Evolutionary conservation across 441 rosid species (phyloP).

Genomic region (Rhodomyrtus psidioides): DNA sequence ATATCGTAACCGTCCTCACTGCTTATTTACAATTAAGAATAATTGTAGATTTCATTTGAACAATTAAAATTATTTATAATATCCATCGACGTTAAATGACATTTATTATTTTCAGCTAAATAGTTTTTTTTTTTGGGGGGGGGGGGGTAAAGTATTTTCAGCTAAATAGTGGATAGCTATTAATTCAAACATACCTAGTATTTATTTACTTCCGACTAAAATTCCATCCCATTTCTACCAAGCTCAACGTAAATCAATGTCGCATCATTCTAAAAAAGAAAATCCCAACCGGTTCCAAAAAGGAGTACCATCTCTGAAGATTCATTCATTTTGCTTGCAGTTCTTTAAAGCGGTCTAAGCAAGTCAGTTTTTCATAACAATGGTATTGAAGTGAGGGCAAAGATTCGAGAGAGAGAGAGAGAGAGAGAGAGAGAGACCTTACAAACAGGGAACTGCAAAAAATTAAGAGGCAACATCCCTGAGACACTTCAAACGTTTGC

Average conservation of each 20-base stretch:
- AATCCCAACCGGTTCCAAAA: not conserved
- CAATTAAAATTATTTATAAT: too few relatives aligned
- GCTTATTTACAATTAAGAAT: too few relatives aligned
- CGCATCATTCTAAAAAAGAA: not conserved
- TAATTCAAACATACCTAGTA: too few relatives aligned
- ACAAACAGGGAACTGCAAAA: not conserved
- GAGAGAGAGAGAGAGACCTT: not conserved
- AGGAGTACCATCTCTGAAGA: not conserved
- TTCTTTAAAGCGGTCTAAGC: not conserved
- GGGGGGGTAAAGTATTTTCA: too few relatives aligned
- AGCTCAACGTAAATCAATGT: not conserved
- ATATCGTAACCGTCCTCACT: too few relatives aligned
- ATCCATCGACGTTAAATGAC: too few relatives aligned
- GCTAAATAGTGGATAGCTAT: too few relatives aligned
- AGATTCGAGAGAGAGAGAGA: not conserved
- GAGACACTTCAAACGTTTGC: not conserved
- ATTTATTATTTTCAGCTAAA: too few relatives aligned
- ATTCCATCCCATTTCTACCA: not conserved
- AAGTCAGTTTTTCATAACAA: not conserved
- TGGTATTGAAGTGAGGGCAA: not conserved
- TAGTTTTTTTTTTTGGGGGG: too few relatives aligned
- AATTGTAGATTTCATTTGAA: too few relatives aligned
- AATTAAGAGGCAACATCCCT: not conserved
- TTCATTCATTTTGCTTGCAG: not conserved
- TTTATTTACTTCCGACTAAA: not conserved